phyloP scores from a whole-genome alignment of 139 green algal species.

The Tetraselmis striata region DNA sequence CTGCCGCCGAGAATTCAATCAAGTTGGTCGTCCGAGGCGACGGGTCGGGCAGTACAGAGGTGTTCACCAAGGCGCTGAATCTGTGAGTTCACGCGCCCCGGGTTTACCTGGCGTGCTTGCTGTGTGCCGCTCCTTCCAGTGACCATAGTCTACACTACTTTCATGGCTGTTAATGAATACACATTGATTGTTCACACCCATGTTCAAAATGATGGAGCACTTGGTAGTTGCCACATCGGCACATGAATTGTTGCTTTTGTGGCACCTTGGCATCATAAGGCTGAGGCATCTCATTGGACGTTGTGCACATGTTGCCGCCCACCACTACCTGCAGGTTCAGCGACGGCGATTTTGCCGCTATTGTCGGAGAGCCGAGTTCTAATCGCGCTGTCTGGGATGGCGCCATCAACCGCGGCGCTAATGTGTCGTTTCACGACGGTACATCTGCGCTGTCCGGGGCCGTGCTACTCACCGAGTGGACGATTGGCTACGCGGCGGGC shows the following conservation, averaged over 20 bases:
- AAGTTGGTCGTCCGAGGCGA: not conserved
- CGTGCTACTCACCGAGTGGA: not conserved
- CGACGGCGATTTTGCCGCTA: not conserved
- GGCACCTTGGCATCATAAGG: not conserved
- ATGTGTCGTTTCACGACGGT: not conserved
- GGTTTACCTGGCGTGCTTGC: too few species aligned
- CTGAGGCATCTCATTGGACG: not conserved
- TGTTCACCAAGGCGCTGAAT: not conserved
- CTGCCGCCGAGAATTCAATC: not conserved
- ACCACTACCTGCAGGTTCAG: not conserved
- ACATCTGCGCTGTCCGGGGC: not conserved
- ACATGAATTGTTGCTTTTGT: not conserved
- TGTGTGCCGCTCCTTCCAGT: not conserved
- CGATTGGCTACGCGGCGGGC: not conserved
- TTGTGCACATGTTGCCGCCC: not conserved
- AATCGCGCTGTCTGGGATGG: not conserved
- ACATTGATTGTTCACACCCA: not conserved
- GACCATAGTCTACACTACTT: too few species aligned
- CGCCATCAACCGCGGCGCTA: not conserved
- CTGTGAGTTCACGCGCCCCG: not conserved
- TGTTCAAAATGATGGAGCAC: not conserved
- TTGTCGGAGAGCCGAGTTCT: not conserved
- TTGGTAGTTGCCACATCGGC: not conserved
- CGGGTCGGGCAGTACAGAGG: not conserved
- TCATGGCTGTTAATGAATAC: too few species aligned